phyloP scores from a whole-genome alignment of 257 asterid genomes.

The Echium plantagineum region DNA sequence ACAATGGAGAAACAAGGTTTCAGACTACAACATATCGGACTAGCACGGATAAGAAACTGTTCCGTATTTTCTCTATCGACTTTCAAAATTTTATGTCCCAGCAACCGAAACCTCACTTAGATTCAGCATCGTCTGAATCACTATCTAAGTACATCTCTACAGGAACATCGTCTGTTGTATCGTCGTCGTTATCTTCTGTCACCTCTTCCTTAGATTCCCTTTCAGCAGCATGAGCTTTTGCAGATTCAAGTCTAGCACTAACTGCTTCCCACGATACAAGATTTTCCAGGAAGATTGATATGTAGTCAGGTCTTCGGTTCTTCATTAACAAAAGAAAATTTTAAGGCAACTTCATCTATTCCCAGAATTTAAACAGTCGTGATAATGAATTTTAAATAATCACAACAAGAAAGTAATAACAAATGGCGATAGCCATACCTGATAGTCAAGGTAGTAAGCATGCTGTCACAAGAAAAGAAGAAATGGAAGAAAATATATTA shows the following conservation, averaged over 20 bases:
- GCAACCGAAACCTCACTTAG: conserved; percentile 22
- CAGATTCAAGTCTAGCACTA: conserved; percentile 72
- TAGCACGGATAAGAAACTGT: background rate
- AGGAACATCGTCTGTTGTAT: conserved; percentile 14
- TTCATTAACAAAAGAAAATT: conserved; percentile 17
- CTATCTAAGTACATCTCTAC: conserved; percentile 36
- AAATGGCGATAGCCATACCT: conserved; percentile 36
- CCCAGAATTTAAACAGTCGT: background rate
- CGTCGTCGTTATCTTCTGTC: conserved; percentile 21
- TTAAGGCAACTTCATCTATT: background rate
- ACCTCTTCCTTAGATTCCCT: conserved; percentile 47
- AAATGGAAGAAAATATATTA: background rate
- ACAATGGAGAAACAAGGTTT: too few species aligned
- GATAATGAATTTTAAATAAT: background rate
- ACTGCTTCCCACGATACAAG: conserved; percentile 94
- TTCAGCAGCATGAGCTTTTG: conserved; percentile 47
- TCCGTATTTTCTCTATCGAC: background rate
- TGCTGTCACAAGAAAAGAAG: conserved; percentile 38
- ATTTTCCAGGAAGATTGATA: conserved; percentile 73
- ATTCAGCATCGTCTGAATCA: conserved; percentile 27
- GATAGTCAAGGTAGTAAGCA: conserved; percentile 85
- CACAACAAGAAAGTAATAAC: conserved; percentile 3
- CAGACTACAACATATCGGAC: background rate
- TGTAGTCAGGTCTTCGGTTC: conserved; percentile 76
- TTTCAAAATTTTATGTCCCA: background rate